Percentiles rank a stretch among this genome's conserved stretches.
Conservation (phyloP, 345 rosid species). For the Populus nigra region DNA sequence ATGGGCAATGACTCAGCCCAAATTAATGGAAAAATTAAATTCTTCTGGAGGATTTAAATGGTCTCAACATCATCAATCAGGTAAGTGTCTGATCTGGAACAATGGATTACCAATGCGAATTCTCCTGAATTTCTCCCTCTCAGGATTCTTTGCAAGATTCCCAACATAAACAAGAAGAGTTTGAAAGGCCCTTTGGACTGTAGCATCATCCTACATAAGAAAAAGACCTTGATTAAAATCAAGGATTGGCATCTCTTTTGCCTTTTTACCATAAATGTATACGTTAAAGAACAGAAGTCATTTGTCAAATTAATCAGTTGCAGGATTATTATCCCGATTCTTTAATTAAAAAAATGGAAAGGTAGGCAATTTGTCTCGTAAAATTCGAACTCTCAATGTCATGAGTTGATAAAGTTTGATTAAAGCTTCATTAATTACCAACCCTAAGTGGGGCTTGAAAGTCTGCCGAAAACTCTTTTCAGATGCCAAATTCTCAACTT, state of each 20-base stretch:
- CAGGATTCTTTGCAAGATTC: conserved; percentile 55
- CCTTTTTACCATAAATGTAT: not conserved
- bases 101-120: conserved; percentile 56
- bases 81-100: conserved; percentile 45
- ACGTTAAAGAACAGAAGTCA: not conserved
- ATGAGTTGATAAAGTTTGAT: not conserved
- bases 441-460: not conserved
- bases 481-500: not conserved
- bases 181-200: conserved; percentile 57
- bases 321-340: too few species aligned
- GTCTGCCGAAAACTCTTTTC: not conserved
- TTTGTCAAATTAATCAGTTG: conserved; percentile 26
- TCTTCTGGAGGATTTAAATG: not conserved
- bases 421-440: not conserved
- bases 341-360: too few species aligned
- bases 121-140: conserved; percentile 64
- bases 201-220: conserved; percentile 46
- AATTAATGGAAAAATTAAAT: not conserved
- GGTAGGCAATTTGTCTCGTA: too few species aligned
- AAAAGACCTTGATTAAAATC: not conserved
- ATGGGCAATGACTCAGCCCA: not conserved
- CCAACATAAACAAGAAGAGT: conserved; percentile 65
- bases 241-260: not conserved
- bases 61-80: not conserved
- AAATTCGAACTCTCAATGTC: too few species aligned